Conservation (phyloP, 2,329 filamentous ascomycete species). For the Xylaria sp. region DNA sequence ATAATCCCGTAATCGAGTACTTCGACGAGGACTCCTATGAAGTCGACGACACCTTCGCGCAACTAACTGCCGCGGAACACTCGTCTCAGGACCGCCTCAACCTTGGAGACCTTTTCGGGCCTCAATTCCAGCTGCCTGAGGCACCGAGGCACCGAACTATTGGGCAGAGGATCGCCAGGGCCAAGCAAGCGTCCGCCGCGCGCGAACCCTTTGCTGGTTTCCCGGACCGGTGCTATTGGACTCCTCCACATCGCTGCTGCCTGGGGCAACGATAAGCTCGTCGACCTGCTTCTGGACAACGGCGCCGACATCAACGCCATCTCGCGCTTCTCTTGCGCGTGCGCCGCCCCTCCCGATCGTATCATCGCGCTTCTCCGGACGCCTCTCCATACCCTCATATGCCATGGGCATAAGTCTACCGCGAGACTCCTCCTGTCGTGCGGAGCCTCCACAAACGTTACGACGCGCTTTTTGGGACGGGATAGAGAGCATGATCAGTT, state of each 20-base stretch:
- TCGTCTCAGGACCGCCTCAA: too few relatives aligned
- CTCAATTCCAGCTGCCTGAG: too few relatives aligned
- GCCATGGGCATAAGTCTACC: constrained; percentile 39
- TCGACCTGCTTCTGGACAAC: constrained; percentile 40
- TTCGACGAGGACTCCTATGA: constrained; percentile 8
- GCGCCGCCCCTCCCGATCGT: constrained; percentile 15
- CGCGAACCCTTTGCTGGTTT: not conserved
- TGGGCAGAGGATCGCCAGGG: not conserved
- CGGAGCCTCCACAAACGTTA: constrained; percentile 40
- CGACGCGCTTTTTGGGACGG: constrained; percentile 11
- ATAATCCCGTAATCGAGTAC: not conserved
- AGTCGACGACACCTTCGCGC: not conserved
- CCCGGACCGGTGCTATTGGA: constrained; percentile 36
- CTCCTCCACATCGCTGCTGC: constrained; percentile 41
- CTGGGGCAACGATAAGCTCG: constrained; percentile 38
- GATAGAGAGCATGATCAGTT: constrained; percentile 11
- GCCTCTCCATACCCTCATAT: constrained; percentile 43
- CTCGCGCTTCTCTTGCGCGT: constrained; percentile 39
- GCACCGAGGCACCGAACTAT: too few relatives aligned
- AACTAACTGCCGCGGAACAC: not conserved
- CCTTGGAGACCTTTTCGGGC: too few relatives aligned
- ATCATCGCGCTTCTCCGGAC: constrained; percentile 33
- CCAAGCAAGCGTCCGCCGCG: not conserved
- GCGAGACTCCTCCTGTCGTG: constrained; percentile 38
- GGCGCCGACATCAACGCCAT: constrained; percentile 40